These are phyloP conservation scores for Penicillium paneum DNA, from an alignment of 2,329 filamentous ascomycete genomes.

Conservation along the genomic window DNA sequence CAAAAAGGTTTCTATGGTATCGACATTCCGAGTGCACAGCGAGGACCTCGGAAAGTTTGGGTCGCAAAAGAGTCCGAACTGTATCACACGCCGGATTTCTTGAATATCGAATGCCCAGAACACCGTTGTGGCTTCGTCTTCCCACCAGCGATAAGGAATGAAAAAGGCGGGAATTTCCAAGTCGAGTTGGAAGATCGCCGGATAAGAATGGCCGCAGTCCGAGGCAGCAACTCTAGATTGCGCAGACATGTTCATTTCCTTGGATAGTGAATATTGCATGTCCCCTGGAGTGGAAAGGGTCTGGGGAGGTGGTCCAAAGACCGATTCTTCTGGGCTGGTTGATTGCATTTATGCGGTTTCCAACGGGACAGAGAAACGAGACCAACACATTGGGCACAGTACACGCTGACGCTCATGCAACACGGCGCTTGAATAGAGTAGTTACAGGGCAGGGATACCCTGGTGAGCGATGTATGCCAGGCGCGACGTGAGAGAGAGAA, in stretches of 20 bases:
- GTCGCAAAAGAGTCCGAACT: slow-evolving; percentile 38
- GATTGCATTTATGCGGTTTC: slow-evolving; percentile 21
- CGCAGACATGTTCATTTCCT: slow-evolving; percentile 8
- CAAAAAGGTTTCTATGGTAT: slow-evolving; percentile 35
- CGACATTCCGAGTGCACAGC: slow-evolving; percentile 33
- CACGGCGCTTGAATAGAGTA: slow-evolving; percentile 10
- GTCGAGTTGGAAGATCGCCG: slow-evolving; percentile 29
- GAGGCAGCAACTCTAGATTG: background rate
- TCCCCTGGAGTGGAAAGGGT: background rate
- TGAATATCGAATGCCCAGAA: slow-evolving; percentile 40
- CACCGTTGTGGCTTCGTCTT: slow-evolving; percentile 39
- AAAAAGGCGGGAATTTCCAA: slow-evolving; percentile 35
- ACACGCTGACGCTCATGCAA: slow-evolving; percentile 12
- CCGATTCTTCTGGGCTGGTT: slow-evolving; percentile 8
- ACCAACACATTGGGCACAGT: slow-evolving; percentile 14
- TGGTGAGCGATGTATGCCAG: background rate
- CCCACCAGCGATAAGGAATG: slow-evolving; percentile 40
- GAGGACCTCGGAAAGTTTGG: slow-evolving; percentile 35
- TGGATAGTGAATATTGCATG: background rate
- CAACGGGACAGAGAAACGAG: background rate
- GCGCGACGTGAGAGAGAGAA: background rate
- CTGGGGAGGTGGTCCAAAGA: slow-evolving; percentile 8
- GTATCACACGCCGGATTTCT: slow-evolving; percentile 38
- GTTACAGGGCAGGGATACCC: slow-evolving; percentile 5
- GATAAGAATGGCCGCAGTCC: slow-evolving; percentile 25